These are phyloP conservation scores for Nemania sp. DNA, from an alignment of 2,329 filamentous ascomycete genomes.

Conservation along the genomic window DNA sequence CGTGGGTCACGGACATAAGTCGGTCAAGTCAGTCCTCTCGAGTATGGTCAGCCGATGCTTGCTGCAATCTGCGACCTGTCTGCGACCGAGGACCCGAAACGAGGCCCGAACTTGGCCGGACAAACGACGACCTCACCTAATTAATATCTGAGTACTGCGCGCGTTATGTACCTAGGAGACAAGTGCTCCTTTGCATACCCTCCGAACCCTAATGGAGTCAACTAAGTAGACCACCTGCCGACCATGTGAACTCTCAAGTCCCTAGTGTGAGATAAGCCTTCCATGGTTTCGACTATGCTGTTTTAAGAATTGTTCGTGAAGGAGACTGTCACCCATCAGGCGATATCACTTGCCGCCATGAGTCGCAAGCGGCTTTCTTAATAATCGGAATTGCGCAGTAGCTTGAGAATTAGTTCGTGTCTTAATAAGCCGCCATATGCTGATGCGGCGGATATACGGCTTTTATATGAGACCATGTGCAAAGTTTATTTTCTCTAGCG, in stretches of 20 bases:
- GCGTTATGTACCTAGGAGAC: not conserved
- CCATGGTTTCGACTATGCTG: not conserved
- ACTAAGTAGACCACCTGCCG: not conserved
- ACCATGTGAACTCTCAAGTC: not conserved
- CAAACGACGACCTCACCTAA: not conserved
- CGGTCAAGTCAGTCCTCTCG: constrained; percentile 5
- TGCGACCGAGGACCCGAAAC: constrained; percentile 10
- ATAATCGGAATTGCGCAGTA: constrained; percentile 7
- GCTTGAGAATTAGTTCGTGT: constrained; percentile 8
- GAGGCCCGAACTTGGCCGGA: constrained; percentile 9
- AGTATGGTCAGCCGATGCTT: not conserved
- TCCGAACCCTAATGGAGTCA: constrained; percentile 1
- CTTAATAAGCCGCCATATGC: constrained; percentile 11
- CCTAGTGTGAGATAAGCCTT: not conserved
- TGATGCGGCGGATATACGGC: not conserved
- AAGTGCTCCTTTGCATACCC: not conserved
- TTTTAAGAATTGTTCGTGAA: not conserved
- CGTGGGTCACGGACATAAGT: constrained; percentile 24
- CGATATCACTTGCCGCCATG: not conserved
- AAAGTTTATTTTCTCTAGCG: constrained; percentile 6
- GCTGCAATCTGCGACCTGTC: constrained; percentile 15
- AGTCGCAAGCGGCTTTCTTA: not conserved
- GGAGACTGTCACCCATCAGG: not conserved
- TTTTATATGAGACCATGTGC: too few species aligned
- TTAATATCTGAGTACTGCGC: not conserved